Evolutionary conservation across 2,329 filamentous ascomycete species (phyloP), one percentile per base, ranked within the genome.

Genomic region (Monosporascus sp.): DNA sequence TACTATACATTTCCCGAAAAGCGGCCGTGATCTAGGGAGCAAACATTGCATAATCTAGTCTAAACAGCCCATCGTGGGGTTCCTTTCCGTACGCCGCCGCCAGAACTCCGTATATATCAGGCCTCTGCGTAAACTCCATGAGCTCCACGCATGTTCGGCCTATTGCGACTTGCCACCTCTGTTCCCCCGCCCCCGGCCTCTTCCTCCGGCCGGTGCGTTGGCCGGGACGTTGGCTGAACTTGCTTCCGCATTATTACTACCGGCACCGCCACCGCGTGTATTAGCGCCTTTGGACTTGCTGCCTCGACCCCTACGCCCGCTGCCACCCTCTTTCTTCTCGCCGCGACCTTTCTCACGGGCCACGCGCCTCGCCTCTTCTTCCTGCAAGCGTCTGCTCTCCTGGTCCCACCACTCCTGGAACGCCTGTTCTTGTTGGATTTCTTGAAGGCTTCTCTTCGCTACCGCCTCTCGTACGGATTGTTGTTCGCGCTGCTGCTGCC

Each of bases 371-470:
- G 77, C 76, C 56, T 82, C 80, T 56, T 84, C 84, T 60, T 87
- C 82, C 58, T 87, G 86, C 38, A 87, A 82, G 28, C 88, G 79
- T 55, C 80, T 79, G 63, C 86, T 91, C 70, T 96, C 92, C 57
- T 88, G 85, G 60, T 95, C 90, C 91, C 91, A 96, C 91, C 92
- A 96, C 68, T 95, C 86, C 67, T 97, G 90, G 68, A 99, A 99
- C 50, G 91, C 91, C 67, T 99, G 94, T 71, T 99, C 94, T 60
- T 94, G 85, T 68, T 99, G 94, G 55, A 99, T 99, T 58, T 97
- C 94, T 65, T 95, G 86, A 31, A 99, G 74, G 58, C 89, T 94
- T 52, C 93, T 82, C 72, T 96, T 97, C 2, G 91, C 89, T 11
- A 86, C 86, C 1, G 91, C 90, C 67, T 96, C 92, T 51, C 84